Evolutionary conservation across 345 rosid genomes (phyloP), one percentile per base, ranked within the genome.

Genomic region (Leavenworthia alabamica): DNA sequence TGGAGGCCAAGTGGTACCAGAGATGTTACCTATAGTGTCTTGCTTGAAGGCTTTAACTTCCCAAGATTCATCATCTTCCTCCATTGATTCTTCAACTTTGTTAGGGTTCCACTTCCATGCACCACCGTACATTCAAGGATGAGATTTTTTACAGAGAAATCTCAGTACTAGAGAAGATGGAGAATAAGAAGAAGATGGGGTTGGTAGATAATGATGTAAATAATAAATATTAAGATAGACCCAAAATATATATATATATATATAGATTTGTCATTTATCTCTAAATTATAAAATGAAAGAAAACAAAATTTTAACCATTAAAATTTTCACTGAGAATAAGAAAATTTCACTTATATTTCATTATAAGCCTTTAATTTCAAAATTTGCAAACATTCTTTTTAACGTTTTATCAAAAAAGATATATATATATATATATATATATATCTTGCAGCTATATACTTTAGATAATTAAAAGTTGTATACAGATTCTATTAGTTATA

Each of bases 1-100:
- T 3, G 99, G 99, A 3, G 99, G 99, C 97, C 97, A 93, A 24
- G 97, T 89, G 47, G 95, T 74, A 46, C 96, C 96, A 81, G 82
- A 77, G 47, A 73, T 54, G 70, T 75, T 84, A 9, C 80, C 78
- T 66, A 45, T 73, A 5, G 89, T 84, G 63, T 93, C 99, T 59
- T 92, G 93, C 19, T 81, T 89, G 24, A 89, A 92, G 44, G 98
- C 98, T 67, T 79, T 79, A 13, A 85, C 99, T 78, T 89, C 97
- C 99, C 99, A 89, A 12, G 96, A 86, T 41, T 85, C 97, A 47
- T 89, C 97, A 0, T 84, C 92, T 23, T 82, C 77, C 8, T 74
- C 82, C 28, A 17, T 37, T 37, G 42, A 24, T 32, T 53, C 58
- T 26, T 58, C 66, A 51, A 7, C 47, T 59, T 61, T 74, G 32